Conservation (phyloP, 768 basidiomycete genomes). For the Albatrellus ellisii region DNA sequence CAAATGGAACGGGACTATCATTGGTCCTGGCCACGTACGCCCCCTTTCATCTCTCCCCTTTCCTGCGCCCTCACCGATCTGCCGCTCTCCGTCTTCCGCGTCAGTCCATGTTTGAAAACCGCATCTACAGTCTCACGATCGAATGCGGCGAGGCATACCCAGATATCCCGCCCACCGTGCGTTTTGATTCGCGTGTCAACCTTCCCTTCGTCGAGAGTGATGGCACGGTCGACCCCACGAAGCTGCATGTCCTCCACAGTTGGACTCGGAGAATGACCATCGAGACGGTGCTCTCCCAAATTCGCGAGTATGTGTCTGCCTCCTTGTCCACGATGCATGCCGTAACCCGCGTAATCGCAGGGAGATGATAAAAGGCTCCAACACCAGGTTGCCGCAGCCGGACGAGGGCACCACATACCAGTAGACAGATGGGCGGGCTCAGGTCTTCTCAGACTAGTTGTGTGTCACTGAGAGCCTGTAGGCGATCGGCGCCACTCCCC, state of each 20-base stretch:
- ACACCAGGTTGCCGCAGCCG: conserved; percentile 92
- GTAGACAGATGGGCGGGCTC: conserved; percentile 1
- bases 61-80: neutral
- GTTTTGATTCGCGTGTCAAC: conserved; percentile 84
- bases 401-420: conserved; percentile 73
- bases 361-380: conserved; percentile 89
- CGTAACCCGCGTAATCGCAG: conserved; percentile 25
- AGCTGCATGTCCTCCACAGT: conserved; percentile 54
- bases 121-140: conserved; percentile 94
- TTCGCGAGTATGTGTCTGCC: conserved; percentile 54
- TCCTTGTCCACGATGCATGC: neutral
- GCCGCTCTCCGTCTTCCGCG: conserved; percentile 7
- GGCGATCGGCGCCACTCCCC: neutral
- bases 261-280: conserved; percentile 75
- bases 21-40: conserved; percentile 91
- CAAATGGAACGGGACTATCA: conserved; percentile 98
- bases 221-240: conserved; percentile 67
- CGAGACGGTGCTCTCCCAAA: conserved; percentile 85
- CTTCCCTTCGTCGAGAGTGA: conserved; percentile 77
- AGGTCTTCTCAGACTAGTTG: neutral
- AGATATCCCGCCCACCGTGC: conserved; percentile 64
- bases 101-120: conserved; percentile 97
- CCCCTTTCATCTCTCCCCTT: conserved; percentile 9
- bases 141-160: conserved; percentile 68
- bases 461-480: neutral